These are phyloP conservation scores for Marchantia paleacea DNA, from an alignment of 225 moss, liverwort and hornwort genomes.

Conservation along the genomic window DNA sequence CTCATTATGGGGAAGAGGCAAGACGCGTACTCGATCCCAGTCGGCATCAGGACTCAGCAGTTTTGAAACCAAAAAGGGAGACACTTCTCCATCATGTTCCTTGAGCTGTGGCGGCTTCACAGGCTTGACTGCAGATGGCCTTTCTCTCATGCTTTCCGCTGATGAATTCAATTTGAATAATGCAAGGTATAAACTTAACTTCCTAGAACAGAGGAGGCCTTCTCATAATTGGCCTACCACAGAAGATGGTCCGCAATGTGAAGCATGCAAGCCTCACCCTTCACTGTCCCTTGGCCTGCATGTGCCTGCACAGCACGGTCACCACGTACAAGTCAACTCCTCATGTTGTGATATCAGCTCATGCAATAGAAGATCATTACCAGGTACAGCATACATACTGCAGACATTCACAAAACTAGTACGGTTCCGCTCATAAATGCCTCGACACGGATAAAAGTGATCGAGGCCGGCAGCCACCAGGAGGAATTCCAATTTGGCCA, in stretches of 20 bases:
- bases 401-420: background rate
- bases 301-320: constrained; percentile 10
- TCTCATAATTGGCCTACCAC: constrained; percentile 33
- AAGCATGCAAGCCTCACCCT: constrained; percentile 13
- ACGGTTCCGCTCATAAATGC: background rate
- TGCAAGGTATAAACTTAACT: background rate
- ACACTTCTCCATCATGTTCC: constrained; percentile 46
- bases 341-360: background rate
- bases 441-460: background rate
- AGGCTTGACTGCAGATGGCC: constrained; percentile 34
- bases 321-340: background rate
- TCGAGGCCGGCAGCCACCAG: background rate
- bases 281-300: constrained; percentile 16
- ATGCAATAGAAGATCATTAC: background rate
- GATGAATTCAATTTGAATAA: constrained; percentile 2
- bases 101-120: constrained; percentile 39
- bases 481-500: background rate
- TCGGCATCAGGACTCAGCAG: constrained; percentile 48
- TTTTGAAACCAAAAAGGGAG: constrained; percentile 46
- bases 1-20: background rate
- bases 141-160: constrained; percentile 45
- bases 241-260: background rate
- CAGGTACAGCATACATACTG: background rate
- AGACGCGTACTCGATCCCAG: constrained; percentile 44
- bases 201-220: constrained; percentile 23